A percentile compares a stretch with the other conserved stretches of the same genome.
These are phyloP conservation scores for Iodosphaeria phyllophila DNA, from an alignment of 2,329 filamentous ascomycete genomes.

Conservation along the genomic window DNA sequence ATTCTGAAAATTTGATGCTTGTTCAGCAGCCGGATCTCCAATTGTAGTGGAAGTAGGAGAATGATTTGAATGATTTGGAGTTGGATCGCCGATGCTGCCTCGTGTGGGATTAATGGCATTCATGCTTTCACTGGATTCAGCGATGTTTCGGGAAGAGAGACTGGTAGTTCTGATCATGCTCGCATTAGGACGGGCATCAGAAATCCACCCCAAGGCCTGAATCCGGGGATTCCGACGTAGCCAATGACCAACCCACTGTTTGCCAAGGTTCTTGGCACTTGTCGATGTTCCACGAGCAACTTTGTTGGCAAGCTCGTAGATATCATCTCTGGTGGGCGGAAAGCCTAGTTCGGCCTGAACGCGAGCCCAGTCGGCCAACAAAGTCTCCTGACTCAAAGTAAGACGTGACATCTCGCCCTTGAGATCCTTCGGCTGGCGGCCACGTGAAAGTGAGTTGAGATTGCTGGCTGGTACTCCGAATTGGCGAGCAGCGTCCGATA, in stretches of 20 bases:
- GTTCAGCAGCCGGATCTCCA: too few species aligned
- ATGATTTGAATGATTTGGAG: too few species aligned
- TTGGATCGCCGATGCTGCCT: too few species aligned
- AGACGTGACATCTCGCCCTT: constrained; percentile 7
- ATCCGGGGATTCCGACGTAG: constrained; percentile 8
- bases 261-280: constrained; percentile 6
- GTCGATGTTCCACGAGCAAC: constrained; percentile 7
- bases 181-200: too few species aligned
- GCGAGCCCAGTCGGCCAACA: constrained; percentile 10
- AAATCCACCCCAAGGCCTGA: too few species aligned
- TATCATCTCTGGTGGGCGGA: constrained; percentile 9
- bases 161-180: too few species aligned
- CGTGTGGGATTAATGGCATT: too few species aligned
- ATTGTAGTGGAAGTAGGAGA: too few species aligned
- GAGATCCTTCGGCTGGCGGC: constrained; percentile 6
- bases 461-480: constrained; percentile 10
- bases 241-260: constrained; percentile 12
- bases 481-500: constrained; percentile 6
- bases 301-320: constrained; percentile 8
- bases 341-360: constrained; percentile 8
- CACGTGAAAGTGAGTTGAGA: constrained; percentile 8
- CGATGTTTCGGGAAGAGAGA: too few species aligned
- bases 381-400: constrained; percentile 8
- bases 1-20: too few species aligned
- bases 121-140: too few species aligned